phyloP scores from a whole-genome alignment of 352 stramenopile genomes.

The Phytophthora melonis region DNA sequence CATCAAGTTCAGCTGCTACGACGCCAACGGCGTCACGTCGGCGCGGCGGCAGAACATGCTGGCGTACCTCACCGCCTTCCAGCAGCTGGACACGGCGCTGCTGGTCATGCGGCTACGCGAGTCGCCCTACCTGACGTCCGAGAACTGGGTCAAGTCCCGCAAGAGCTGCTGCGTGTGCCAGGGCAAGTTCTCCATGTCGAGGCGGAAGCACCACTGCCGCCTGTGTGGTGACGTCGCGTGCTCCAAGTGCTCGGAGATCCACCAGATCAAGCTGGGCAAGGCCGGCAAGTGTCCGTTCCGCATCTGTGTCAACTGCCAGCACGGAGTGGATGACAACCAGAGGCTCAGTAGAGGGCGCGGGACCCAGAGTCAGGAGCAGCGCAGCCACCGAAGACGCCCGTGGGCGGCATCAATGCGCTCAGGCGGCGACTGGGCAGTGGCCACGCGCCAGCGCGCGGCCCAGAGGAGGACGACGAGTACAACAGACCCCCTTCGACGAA shows the following conservation, averaged over 20 bases:
- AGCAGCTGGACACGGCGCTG: slow-evolving; percentile 59
- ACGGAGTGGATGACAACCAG: slow-evolving; percentile 43
- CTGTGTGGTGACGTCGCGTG: slow-evolving; percentile 79
- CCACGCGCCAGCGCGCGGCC: slow-evolving; percentile 10
- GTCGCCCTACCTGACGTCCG: slow-evolving; percentile 63
- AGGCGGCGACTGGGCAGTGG: slow-evolving; percentile 36
- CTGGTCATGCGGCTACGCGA: slow-evolving; percentile 67
- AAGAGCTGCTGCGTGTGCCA: slow-evolving; percentile 71
- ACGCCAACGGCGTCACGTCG: slow-evolving; percentile 49
- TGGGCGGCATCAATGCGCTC: slow-evolving; percentile 30
- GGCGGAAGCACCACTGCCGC: slow-evolving; percentile 77
- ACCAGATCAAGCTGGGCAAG: slow-evolving; percentile 67
- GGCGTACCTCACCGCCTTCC: slow-evolving; percentile 56
- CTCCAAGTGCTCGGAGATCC: slow-evolving; percentile 74
- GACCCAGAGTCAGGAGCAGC: slow-evolving; percentile 7
- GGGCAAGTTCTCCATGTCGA: slow-evolving; percentile 63
- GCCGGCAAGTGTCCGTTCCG: slow-evolving; percentile 64
- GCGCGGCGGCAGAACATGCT: slow-evolving; percentile 61
- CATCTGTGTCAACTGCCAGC: slow-evolving; percentile 65
- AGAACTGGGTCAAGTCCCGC: slow-evolving; percentile 67
- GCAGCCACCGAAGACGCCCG: slow-evolving; percentile 30
- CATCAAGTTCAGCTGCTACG: slow-evolving; percentile 74
- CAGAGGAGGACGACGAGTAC: slow-evolving; percentile 42
- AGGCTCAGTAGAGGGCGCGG: slow-evolving; percentile 26
- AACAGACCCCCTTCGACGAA: slow-evolving; percentile 38